A percentile compares a stretch with the other conserved stretches of the same genome.
phyloP scores from a whole-genome alignment of 1,284 basidiomycete genomes.

The Sanghuangporus weigelae region DNA sequence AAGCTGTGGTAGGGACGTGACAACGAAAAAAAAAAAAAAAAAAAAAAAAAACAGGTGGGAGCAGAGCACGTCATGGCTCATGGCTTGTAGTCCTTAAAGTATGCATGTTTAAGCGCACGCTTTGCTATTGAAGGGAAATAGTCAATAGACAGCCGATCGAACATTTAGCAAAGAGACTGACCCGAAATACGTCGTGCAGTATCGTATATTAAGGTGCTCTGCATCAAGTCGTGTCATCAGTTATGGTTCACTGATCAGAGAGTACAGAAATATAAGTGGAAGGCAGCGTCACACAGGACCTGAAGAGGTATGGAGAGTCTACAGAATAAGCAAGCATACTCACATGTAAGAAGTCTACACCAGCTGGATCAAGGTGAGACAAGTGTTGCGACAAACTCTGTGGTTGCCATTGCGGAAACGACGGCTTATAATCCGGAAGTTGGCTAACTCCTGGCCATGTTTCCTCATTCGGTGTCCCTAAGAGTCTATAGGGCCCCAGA shows the following conservation, averaged over 20 bases:
- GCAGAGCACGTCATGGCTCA: conserved; percentile 23
- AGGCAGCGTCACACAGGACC: not conserved
- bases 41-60: not conserved
- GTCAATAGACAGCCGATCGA: not conserved
- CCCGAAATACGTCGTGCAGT: conserved; percentile 92
- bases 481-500: conserved; percentile 46
- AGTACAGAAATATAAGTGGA: not conserved
- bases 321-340: conserved; percentile 19
- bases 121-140: conserved; percentile 52
- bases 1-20: not conserved
- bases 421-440: conserved; percentile 93
- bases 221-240: conserved; percentile 27
- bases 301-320: not conserved
- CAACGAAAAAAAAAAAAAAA: not conserved
- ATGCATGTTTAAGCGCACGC: conserved; percentile 79
- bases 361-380: conserved; percentile 62
- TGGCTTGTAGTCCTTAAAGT: conserved; percentile 56
- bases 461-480: conserved; percentile 94
- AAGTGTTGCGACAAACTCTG: conserved; percentile 68
- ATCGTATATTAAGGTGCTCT: conserved; percentile 88
- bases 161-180: conserved; percentile 30
- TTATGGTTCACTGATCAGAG: not conserved
- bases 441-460: conserved; percentile 88
- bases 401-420: conserved; percentile 91
- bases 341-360: conserved; percentile 76